phyloP scores from a whole-genome alignment of 108 stramenopile species.

The Epithemia pelagica region DNA sequence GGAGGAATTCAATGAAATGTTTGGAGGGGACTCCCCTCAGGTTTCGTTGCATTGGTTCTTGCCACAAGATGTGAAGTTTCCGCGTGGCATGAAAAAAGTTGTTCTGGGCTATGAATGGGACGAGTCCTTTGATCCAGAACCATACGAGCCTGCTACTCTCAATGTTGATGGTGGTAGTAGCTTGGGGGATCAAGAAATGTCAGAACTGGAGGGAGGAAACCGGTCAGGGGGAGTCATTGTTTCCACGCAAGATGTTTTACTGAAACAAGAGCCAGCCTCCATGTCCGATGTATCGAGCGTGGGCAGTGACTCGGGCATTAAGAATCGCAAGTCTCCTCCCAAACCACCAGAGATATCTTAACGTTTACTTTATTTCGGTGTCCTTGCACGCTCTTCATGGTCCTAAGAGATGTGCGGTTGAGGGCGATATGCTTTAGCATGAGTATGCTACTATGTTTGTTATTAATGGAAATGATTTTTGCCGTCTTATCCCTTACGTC shows the following conservation, averaged over 20 bases:
- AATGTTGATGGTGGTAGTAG: background rate
- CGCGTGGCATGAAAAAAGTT: constrained; percentile 60
- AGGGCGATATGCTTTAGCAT: too few species aligned
- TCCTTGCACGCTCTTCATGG: background rate
- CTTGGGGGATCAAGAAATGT: constrained; percentile 3
- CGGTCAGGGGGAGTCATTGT: background rate
- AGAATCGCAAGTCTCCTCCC: background rate
- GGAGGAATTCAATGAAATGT: constrained; percentile 90
- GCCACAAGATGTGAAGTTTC: constrained; percentile 58
- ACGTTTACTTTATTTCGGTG: background rate
- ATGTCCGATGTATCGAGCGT: background rate
- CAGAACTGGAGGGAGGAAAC: background rate
- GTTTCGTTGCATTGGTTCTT: constrained; percentile 75
- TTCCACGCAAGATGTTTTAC: background rate
- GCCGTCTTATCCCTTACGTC: too few species aligned
- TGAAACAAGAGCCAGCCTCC: background rate
- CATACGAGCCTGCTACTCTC: constrained; percentile 30
- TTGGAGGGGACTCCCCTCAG: constrained; percentile 69
- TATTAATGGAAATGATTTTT: too few species aligned
- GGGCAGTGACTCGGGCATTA: background rate
- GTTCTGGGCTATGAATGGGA: constrained; percentile 77
- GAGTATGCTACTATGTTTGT: too few species aligned
- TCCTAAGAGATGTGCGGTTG: too few species aligned
- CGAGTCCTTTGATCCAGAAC: constrained; percentile 33
- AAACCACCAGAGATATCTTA: background rate